Evolutionary conservation across 208 protist species (phyloP), one percentile per base, ranked within the genome.

Genomic region (Crithidia mellificae): DNA sequence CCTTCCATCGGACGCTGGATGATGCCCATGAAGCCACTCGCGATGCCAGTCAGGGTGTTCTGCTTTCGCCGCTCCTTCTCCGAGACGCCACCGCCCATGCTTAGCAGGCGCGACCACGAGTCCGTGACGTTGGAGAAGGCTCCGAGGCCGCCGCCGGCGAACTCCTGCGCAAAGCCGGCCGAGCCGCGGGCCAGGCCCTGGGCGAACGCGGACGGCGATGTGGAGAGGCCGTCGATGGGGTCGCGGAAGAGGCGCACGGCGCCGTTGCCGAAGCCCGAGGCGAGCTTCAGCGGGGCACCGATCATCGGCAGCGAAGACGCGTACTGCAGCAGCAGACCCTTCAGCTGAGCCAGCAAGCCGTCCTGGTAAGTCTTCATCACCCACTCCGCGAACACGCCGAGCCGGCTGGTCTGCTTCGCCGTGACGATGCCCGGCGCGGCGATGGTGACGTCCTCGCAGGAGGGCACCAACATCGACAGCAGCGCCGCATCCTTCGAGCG

Each of bases 1-100:
- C 95, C 95, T 61, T 96, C 81, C 62, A 92, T 80, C 19, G 95
- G 95, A 43, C 87, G 69, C 59, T 82, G 83, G 43, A 96, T 80
- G 17, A 98, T 74, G 4, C 93, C 95, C 50, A 77, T 81, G 27
- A 97, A 62, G 59, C 88, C 88, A 52, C 74, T 83, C 3, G 79
- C 73, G 41, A 96, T 44, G 20, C 83, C 91, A 15, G 74, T 83
- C 29, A 91, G 49, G 3, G 83, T 74, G 78, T 84, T 84, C 52
- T 84, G 77, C 49, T 77, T 77, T 36, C 77, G 81, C 11, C 78
- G 77, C 63, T 88, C 72, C 44, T 68, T 68, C 62, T 90, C 81
- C 12, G 73, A 81, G 1, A 82, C 55, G n/a, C 84, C 87, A 30
- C 68, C 77, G 64, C 83, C 77, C 59, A 85, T 74, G 56, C 75